Evolutionary conservation across 495 filamentous ascomycete genomes (phyloP), one percentile per base, ranked within the genome.

Genomic region (Amphirosellinia nigrospora): DNA sequence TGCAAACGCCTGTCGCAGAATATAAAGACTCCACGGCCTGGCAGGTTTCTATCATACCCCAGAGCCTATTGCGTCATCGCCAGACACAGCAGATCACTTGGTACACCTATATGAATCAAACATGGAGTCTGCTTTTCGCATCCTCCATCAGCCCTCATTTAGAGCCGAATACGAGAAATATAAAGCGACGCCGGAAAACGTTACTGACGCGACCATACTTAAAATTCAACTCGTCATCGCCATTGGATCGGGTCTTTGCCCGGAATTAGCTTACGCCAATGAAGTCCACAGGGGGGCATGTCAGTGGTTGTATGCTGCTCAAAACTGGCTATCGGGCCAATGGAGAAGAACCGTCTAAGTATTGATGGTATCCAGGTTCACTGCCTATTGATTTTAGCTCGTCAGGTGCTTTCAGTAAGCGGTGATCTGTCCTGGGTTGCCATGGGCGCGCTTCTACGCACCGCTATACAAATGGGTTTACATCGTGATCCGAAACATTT

Each of bases 151-250:
- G 2, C 61, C 61, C 10, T 64, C 61, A 19, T 64, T 64, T 36
- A 10, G 10, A 15, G 26, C 11, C 4, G 61, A 64, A 50, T 64
- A 50, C 19, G 61, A 64, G 9, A n/a, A 13, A 36, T 64, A 50
- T 43, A 50, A 50, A n/a, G 16, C 23, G 43, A 43, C 15, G 8
- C 28, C 43, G 6, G 30, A 19, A 2, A 30, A 36, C 2, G 41
- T 50, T 38, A 30, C 39, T 19, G 61, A 64, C 11, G 61, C 50
- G 8, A 64, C 61, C 43, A 36, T 85, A 3, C 82, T 85, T 0
- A 86, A 86, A 69, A 73, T 89, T 4, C 82, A 88, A 55, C 72
- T 89, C 39, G 79, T 88, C 1, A 80, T 88, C 55, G 82, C 86
- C 4, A 86, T 86, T 60, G 86, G 86, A 7, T 72, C 73, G 32